These are phyloP conservation scores for Diaporthe sp. DNA, from an alignment of 2,329 filamentous ascomycete species.

Conservation along the genomic window DNA sequence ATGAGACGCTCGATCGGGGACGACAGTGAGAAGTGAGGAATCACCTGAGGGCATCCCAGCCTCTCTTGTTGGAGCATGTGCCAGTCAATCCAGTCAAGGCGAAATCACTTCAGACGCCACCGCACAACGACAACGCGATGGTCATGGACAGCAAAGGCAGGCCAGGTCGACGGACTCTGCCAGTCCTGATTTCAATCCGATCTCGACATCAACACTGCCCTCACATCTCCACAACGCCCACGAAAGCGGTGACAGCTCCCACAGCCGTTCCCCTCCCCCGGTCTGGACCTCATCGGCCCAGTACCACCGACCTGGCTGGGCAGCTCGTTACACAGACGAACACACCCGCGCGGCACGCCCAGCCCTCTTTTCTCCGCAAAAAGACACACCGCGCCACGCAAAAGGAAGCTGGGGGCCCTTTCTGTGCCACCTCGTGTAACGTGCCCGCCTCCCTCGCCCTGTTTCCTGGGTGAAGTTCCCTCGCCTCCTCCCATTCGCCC, in stretches of 20 bases:
- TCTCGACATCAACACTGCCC: not conserved
- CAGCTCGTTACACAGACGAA: not conserved
- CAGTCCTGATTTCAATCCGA: not conserved
- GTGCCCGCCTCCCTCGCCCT: not conserved
- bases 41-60: not conserved
- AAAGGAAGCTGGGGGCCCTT: not conserved
- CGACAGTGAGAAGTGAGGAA: conserved; percentile 7
- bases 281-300: not conserved
- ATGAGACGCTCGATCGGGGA: not conserved
- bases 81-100: not conserved
- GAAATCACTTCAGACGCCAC: not conserved
- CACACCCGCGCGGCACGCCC: conserved; percentile 15
- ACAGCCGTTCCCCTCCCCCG: not conserved
- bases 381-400: not conserved
- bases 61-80: not conserved
- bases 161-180: not conserved
- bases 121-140: not conserved
- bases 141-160: not conserved
- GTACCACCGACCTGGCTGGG: not conserved
- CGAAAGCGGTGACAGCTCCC: not conserved
- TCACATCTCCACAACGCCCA: not conserved
- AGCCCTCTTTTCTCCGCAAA: conserved; percentile 1
- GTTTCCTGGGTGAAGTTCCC: not conserved
- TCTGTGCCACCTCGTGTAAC: conserved; percentile 6
- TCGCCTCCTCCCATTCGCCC: not conserved